phyloP scores from a whole-genome alignment of 23 red algal genomes.

The Gracilariopsis chorda region DNA sequence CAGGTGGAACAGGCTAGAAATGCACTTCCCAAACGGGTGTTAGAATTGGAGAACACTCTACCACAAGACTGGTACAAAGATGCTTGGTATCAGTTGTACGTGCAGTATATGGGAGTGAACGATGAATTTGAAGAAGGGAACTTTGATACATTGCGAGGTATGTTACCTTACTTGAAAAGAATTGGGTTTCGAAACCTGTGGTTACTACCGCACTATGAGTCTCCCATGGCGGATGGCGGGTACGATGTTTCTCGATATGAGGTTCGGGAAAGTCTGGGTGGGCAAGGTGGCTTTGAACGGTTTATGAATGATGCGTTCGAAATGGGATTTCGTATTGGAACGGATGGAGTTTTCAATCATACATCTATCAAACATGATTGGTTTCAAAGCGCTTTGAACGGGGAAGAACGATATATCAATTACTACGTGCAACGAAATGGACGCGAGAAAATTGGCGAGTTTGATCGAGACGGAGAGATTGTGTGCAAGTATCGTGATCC shows the following conservation, averaged over 20 bases:
- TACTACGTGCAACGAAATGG: slow-evolving; percentile 94
- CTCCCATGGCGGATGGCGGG: slow-evolving; percentile 79
- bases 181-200: slow-evolving; percentile 91
- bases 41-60: slow-evolving; percentile 50
- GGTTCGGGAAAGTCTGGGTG: slow-evolving; percentile 66
- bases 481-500: slow-evolving; percentile 93
- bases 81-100: slow-evolving; percentile 93
- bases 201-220: slow-evolving; percentile 92
- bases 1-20: slow-evolving; percentile 41
- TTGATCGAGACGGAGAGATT: slow-evolving; percentile 83
- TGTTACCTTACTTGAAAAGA: slow-evolving; percentile 71
- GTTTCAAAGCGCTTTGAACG: slow-evolving; percentile 79
- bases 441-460: slow-evolving; percentile 90
- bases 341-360: slow-evolving; percentile 90
- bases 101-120: slow-evolving; percentile 73
- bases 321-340: slow-evolving; percentile 72
- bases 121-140: background rate
- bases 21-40: slow-evolving; percentile 1
- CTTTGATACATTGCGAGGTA: slow-evolving; percentile 61
- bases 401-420: slow-evolving; percentile 53
- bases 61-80: slow-evolving; percentile 86
- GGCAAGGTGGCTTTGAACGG: slow-evolving; percentile 51
- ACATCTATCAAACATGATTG: slow-evolving; percentile 85
- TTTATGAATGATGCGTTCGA: slow-evolving; percentile 75
- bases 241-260: slow-evolving; percentile 80